Evolutionary conservation across 192 early-diverging fungal genomes (phyloP).

Genomic region (Chytriomyces hyalinus): DNA sequence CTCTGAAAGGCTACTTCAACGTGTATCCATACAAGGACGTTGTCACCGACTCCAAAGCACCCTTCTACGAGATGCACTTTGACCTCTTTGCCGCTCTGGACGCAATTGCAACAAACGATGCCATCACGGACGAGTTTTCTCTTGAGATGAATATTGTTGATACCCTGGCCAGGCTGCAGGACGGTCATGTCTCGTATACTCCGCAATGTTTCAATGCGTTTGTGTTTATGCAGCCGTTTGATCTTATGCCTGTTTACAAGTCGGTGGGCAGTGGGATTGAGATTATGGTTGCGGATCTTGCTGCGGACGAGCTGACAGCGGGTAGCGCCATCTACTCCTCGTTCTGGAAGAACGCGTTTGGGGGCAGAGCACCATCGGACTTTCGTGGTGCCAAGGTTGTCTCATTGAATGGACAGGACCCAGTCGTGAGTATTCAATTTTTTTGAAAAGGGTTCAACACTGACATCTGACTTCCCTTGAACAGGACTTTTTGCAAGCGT

Average conservation of each 20-base stretch:
- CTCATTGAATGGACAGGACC: conserved; percentile 7
- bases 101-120: conserved; percentile 8
- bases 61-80: conserved; percentile 2
- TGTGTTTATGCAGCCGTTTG: conserved; percentile 4
- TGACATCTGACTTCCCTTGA: neutral
- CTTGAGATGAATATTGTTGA: neutral
- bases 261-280: neutral
- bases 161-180: conserved; percentile 10
- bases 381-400: conserved; percentile 7
- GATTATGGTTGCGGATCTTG: neutral
- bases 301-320: neutral
- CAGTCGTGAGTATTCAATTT: conserved; percentile 2
- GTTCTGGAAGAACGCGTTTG: neutral
- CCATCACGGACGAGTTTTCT: conserved; percentile 5
- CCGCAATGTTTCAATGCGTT: conserved; percentile 2
- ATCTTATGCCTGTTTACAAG: neutral
- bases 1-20: neutral
- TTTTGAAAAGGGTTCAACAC: neutral
- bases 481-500: conserved; percentile 31
- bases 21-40: conserved; percentile 13
- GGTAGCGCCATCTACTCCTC: neutral
- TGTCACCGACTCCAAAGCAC: neutral
- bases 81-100: conserved; percentile 15
- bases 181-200: conserved; percentile 9
- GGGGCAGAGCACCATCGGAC: neutral